phyloP scores from a whole-genome alignment of 495 filamentous ascomycete species.

The Oleoguttula mirabilis region DNA sequence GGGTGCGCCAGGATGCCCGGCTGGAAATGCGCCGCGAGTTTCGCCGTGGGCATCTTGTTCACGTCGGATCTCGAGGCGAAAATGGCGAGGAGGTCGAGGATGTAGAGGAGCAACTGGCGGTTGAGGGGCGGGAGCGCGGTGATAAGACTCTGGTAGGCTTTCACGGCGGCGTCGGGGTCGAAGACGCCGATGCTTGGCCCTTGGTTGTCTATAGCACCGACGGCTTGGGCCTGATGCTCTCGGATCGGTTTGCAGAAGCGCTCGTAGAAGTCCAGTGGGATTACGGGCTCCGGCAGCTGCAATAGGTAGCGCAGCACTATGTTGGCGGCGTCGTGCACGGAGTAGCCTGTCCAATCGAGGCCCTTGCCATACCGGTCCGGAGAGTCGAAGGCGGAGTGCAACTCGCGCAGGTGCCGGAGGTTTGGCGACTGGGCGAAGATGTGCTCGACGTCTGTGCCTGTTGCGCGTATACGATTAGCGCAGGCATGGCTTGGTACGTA shows the following conservation, averaged over 20 bases:
- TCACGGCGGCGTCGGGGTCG: constrained; percentile 63
- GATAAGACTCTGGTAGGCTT: constrained; percentile 76
- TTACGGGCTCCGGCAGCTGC: constrained; percentile 87
- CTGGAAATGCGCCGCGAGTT: constrained; percentile 93
- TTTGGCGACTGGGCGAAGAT: constrained; percentile 95
- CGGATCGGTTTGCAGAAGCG: constrained; percentile 75
- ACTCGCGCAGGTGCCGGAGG: constrained; percentile 92
- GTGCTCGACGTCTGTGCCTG: constrained; percentile 91
- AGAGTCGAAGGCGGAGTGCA: constrained; percentile 82
- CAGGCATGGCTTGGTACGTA: too few species aligned
- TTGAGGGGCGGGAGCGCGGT: constrained; percentile 87
- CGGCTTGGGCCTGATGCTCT: constrained; percentile 61
- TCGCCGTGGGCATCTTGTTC: constrained; percentile 91
- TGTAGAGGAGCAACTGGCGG: constrained; percentile 88
- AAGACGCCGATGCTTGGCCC: constrained; percentile 48
- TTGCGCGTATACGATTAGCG: too few species aligned
- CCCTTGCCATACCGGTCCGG: constrained; percentile 96
- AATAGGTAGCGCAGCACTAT: constrained; percentile 92
- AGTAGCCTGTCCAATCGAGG: constrained; percentile 97
- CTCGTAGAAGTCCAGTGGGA: constrained; percentile 91
- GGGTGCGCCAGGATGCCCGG: constrained; percentile 92
- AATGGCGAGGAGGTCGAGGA: constrained; percentile 89
- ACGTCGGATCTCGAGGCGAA: constrained; percentile 95
- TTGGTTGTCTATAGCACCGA: constrained; percentile 45
- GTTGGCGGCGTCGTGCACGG: constrained; percentile 98